Evolutionary conservation across 2,329 filamentous ascomycete genomes (phyloP).

Genomic region (Xylariaceae sp.): DNA sequence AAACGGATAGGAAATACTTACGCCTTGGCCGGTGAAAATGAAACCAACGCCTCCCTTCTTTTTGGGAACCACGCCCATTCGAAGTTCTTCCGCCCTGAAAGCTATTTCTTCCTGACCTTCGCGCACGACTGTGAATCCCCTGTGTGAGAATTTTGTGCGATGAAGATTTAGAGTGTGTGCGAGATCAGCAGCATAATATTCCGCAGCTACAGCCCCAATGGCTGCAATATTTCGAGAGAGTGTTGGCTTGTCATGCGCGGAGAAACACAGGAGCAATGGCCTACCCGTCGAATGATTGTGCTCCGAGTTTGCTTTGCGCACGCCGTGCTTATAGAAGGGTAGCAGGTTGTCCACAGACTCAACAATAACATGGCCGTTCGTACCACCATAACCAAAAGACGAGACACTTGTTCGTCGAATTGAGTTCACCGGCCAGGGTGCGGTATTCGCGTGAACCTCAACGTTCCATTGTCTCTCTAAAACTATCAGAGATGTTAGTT

Average conservation of each 20-base stretch:
- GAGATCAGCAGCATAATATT: conserved; percentile 31
- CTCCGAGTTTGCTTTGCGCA: too few species aligned
- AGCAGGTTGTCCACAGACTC: conserved; percentile 31
- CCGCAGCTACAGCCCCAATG: conserved; percentile 22
- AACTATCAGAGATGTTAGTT: conserved; percentile 16
- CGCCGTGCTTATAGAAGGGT: conserved; percentile 30
- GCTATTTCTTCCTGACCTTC: conserved; percentile 20
- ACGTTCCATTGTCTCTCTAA: conserved; percentile 35
- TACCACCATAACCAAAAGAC: conserved; percentile 35
- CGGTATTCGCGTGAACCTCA: conserved; percentile 28
- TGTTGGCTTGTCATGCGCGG: conserved; percentile 32
- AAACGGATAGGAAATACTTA: neutral
- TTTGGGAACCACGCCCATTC: conserved; percentile 1
- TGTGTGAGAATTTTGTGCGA: conserved; percentile 22
- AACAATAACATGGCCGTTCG: conserved; percentile 31
- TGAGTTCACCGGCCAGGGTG: conserved; percentile 29
- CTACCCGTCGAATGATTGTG: too few species aligned
- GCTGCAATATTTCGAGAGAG: conserved; percentile 33
- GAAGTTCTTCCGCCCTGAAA: conserved; percentile 8
- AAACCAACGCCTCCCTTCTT: conserved; percentile 18
- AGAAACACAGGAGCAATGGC: conserved; percentile 32
- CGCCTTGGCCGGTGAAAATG: conserved; percentile 41
- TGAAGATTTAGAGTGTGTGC: conserved; percentile 31
- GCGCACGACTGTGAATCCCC: conserved; percentile 20
- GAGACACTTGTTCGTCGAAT: conserved; percentile 32